Evolutionary conservation across 495 filamentous ascomycete species (phyloP).

Genomic region (Gamarada debralockiae): DNA sequence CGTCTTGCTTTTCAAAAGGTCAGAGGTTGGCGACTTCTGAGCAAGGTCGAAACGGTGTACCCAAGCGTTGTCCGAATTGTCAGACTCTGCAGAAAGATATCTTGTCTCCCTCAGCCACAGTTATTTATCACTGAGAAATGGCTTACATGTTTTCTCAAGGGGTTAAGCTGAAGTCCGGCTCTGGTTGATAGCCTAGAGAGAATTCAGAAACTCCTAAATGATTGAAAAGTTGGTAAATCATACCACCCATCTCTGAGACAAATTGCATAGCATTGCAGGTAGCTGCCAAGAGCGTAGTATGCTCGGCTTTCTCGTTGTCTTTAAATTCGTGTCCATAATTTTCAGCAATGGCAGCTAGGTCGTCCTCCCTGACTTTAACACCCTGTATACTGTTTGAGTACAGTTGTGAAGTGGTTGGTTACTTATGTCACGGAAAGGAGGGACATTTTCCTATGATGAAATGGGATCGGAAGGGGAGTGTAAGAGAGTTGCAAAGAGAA

Average conservation of each 20-base stretch:
- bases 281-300: slow-evolving; percentile 11
- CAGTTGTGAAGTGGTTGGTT: too few relatives aligned
- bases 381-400: too few relatives aligned
- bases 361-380: too few relatives aligned
- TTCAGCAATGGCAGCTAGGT: slow-evolving; percentile 3
- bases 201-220: neutral
- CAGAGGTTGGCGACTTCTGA: slow-evolving; percentile 13
- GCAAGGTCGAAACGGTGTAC: slow-evolving; percentile 24
- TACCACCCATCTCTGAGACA: slow-evolving; percentile 18
- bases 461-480: too few relatives aligned
- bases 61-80: slow-evolving; percentile 41
- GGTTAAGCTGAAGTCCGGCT: slow-evolving; percentile 8
- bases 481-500: too few relatives aligned
- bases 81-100: too few relatives aligned
- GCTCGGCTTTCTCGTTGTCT: slow-evolving; percentile 16
- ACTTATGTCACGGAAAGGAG: slow-evolving; percentile 6
- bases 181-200: slow-evolving; percentile 11
- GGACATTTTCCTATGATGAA: too few relatives aligned
- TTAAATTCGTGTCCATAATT: slow-evolving; percentile 18
- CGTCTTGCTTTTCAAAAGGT: slow-evolving; percentile 19
- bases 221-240: neutral
- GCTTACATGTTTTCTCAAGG: slow-evolving; percentile 13
- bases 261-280: slow-evolving; percentile 20
- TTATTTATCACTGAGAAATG: slow-evolving; percentile 15
- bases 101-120: slow-evolving; percentile 18